phyloP scores from a whole-genome alignment of 108 stramenopile species.

The Stephanodiscus triporus region DNA sequence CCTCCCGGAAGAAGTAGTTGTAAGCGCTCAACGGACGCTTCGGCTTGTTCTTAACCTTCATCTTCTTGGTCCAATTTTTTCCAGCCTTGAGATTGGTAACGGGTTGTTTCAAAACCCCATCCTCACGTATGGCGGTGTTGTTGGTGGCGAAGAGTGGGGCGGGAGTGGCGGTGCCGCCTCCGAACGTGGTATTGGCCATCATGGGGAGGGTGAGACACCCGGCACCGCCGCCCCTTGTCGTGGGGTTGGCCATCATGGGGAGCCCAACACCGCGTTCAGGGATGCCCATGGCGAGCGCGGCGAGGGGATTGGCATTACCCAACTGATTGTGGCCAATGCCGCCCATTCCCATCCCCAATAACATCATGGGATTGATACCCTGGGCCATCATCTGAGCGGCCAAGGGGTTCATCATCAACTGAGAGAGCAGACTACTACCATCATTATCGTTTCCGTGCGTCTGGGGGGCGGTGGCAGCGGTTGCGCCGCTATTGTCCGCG shows the following conservation, averaged over 20 bases:
- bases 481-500: too few species aligned
- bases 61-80: slow-evolving; percentile 41
- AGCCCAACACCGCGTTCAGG: background rate
- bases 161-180: background rate
- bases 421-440: background rate
- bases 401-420: slow-evolving; percentile 3
- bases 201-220: background rate
- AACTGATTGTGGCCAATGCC: background rate
- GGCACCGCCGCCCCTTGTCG: background rate
- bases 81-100: slow-evolving; percentile 4
- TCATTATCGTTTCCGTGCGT: background rate
- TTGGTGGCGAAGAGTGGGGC: background rate
- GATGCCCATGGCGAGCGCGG: background rate
- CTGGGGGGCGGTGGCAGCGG: background rate
- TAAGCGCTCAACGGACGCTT: slow-evolving; percentile 71
- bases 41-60: slow-evolving; percentile 59
- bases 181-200: background rate
- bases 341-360: slow-evolving; percentile 6
- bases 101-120: background rate
- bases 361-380: slow-evolving; percentile 18
- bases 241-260: background rate
- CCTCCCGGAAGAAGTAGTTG: slow-evolving; percentile 43
- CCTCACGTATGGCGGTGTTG: background rate
- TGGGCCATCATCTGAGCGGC: background rate
- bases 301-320: background rate